These are phyloP conservation scores for Trichoderma pleuroti DNA, from an alignment of 2,329 filamentous ascomycete genomes.

Conservation along the genomic window DNA sequence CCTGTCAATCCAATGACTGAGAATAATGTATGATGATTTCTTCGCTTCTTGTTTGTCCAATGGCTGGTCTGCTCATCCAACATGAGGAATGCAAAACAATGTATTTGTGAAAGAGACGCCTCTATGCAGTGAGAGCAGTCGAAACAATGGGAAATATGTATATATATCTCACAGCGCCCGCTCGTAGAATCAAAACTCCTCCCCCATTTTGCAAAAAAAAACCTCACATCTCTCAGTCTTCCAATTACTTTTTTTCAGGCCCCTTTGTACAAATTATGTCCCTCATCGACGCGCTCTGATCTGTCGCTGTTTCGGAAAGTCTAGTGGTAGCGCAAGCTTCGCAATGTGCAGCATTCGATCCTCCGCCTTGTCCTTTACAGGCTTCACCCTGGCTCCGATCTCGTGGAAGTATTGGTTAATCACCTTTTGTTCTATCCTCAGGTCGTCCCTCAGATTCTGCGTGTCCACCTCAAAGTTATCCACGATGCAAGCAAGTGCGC, in stretches of 20 bases:
- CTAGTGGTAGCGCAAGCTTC: conserved; percentile 70
- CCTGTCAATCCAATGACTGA: neutral
- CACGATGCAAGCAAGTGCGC: conserved; percentile 65
- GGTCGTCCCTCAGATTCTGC: conserved; percentile 65
- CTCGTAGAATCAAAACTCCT: neutral
- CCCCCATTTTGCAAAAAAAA: neutral
- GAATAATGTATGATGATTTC: neutral
- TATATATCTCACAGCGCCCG: neutral
- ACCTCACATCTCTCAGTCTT: neutral
- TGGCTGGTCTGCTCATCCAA: neutral
- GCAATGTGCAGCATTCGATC: conserved; percentile 58
- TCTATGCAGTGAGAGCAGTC: neutral
- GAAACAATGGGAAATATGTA: neutral
- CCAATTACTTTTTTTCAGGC: neutral
- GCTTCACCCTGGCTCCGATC: conserved; percentile 66
- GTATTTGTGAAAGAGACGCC: neutral
- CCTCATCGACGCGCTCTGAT: conserved; percentile 28
- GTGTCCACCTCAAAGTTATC: conserved; percentile 73
- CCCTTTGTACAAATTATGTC: neutral
- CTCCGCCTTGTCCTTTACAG: conserved; percentile 58
- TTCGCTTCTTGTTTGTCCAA: neutral
- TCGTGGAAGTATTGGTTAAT: conserved; percentile 71
- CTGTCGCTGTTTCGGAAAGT: conserved; percentile 66
- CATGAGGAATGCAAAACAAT: neutral
- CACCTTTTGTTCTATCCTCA: conserved; percentile 67